Evolutionary conservation across 768 basidiomycete genomes (phyloP), one percentile per base, ranked within the genome.

Genomic region (Termitomyces titanicus): DNA sequence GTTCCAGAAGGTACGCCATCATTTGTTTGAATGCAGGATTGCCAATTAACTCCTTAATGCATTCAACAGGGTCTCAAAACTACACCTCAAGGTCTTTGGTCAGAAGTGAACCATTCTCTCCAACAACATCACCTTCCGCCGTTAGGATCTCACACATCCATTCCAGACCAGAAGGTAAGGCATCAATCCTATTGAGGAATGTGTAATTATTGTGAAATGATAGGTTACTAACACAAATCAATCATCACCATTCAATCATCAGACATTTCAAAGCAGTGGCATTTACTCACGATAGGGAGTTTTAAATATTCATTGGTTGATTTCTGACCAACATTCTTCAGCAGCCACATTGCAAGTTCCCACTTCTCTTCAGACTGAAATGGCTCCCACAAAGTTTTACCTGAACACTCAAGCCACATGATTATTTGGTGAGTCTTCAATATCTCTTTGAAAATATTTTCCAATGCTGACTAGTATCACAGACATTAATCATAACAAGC

Each of bases 311-410:
- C 50, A 35, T 74, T 61, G 0, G 67, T 70, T 48, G 68, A 61
- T 1, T 48, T 65, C 18, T 72, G 61, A 7, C 72, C 56, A 40
- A 64, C 65, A 13, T 59, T 53, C 2, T 47, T 57, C 39, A 67
- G 63, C 25, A 76, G 47, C 71, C 68, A 75, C 17, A 54, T 39
- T 1, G 62, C 74, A 2, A 75, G 48, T 40, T 70, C 67, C 64
- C 70, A 73, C 25, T 75, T 68, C 9, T 70, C 71, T 29, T 60
- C 46, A 35, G 53, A 60, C 17, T 58, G 58, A 53, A 53, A 53
- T 3, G 52, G 52, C 31, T 53, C 52, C 52, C 52, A 53, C 38
- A 39, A 5, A 5, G 38, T 5, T 13, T 39, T 39, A 3, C 38
- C 12, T 39, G 15, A 5, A 5, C 12, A 3, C 12, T 39, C 12